Evolutionary conservation across 2,329 filamentous ascomycete genomes (phyloP).

Genomic region (Trichothecium roseum): DNA sequence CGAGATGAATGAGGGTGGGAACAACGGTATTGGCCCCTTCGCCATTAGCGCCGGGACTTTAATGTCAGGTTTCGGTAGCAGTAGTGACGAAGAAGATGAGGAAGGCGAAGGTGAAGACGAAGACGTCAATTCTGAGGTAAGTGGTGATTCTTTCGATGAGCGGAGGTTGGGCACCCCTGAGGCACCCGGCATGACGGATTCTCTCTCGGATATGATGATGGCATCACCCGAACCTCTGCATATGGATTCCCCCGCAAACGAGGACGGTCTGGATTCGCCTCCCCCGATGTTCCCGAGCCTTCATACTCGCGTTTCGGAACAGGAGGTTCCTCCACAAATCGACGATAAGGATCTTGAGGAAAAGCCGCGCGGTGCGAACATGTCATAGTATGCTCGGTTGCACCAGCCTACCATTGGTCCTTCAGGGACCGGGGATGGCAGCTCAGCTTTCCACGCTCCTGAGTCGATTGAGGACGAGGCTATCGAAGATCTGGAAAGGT

Average conservation of each 20-base stretch:
- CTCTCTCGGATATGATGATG: constrained; percentile 20
- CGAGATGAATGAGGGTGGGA: constrained; percentile 51
- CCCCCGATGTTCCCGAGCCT: neutral
- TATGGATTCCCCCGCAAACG: constrained; percentile 2
- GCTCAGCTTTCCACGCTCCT: no score
- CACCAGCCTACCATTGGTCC: no score
- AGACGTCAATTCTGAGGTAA: constrained; percentile 59
- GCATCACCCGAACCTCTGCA: constrained; percentile 17
- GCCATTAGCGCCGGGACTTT: constrained; percentile 64
- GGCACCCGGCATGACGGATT: constrained; percentile 14
- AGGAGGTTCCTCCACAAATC: no score
- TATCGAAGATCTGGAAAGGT: no score
- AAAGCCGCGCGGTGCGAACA: neutral
- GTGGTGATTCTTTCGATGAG: constrained; percentile 28
- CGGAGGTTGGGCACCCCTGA: constrained; percentile 13
- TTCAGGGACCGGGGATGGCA: no score
- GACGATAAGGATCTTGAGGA: neutral
- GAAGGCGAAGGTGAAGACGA: constrained; percentile 81
- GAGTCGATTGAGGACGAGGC: no score
- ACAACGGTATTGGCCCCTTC: constrained; percentile 61
- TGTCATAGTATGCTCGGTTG: neutral
- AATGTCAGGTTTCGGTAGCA: constrained; percentile 86
- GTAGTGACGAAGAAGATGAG: constrained; percentile 92
- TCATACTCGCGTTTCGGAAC: neutral
- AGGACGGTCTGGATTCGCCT: neutral